Base-by-base conservation (phyloP, 441 rosid genomes). In the Pelargonium fulgidum region DNA sequence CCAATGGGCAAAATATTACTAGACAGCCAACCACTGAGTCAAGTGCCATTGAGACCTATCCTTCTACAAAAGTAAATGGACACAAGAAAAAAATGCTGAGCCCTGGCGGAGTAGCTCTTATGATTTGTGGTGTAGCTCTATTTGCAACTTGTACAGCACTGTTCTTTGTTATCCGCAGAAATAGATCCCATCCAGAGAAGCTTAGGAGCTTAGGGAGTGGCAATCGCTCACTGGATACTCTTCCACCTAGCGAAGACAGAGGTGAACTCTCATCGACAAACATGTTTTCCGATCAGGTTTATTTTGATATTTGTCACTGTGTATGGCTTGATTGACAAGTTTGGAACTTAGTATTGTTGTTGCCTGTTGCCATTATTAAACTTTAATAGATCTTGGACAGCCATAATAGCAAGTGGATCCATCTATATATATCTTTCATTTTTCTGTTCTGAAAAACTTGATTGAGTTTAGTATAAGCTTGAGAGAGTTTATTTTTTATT, bases 41-140 rank as follows among this genome's bases (percentile, higher is more conserved):
- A 44, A 90, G 92, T 81, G 98, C 92, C 74, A 73, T 90, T 36
- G 86, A 82, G 85, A 83, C 83, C 80, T 77, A 78, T 76, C 87
- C 87, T 36, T 67, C 79, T 52, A 73, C 69, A 68, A 80, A 81
- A 62, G 68, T 42, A 70, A 77, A 58, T 64, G 70, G 65, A 62
- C 77, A 76, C 70, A 80, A 81, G 81, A 94, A 81, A 78, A 80
- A 73, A 76, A 80, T 71, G 66, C 56, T 85, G 73, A 86, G 94
- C 71, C 84, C 85, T 45, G 88, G 88, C 42, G 88, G 85, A 67
- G 78, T 78, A 59, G 85, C 88, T 70, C 83, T 74, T 70, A 67
- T 80, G 13, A 88, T 87, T 56, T 91, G 89, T 33, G 99, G 89
- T 26, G 74, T 78, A 73, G 84, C 86, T 74, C 79, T 92, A 41